phyloP scores from a whole-genome alignment of 495 filamentous ascomycete genomes.

The Clohesyomyces aquaticus region DNA sequence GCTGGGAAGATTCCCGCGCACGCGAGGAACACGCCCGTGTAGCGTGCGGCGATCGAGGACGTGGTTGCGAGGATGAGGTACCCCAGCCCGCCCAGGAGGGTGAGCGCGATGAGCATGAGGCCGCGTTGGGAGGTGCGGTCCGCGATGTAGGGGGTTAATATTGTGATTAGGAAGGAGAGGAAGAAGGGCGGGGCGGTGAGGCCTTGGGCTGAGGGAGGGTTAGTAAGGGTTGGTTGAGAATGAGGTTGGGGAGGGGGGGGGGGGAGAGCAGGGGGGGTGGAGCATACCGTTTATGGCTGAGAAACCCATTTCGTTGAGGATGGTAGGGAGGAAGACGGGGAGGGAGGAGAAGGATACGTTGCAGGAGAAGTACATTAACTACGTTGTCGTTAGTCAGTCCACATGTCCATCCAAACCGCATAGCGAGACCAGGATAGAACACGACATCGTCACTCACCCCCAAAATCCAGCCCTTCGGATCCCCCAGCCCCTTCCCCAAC shows the following conservation, averaged over 20 bases:
- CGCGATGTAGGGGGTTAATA: constrained; percentile 70
- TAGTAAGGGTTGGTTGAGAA: too few relatives aligned
- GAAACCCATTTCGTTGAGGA: constrained; percentile 79
- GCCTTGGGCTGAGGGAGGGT: too few relatives aligned
- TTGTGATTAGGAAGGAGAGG: constrained; percentile 69
- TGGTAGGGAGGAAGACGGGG: constrained; percentile 82
- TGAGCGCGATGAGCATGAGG: constrained; percentile 64
- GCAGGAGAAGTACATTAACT: constrained; percentile 65
- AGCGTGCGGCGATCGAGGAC: constrained; percentile 38
- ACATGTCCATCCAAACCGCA: too few relatives aligned
- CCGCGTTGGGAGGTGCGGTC: constrained; percentile 76
- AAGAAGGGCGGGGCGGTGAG: too few relatives aligned
- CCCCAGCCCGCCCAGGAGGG: constrained; percentile 67
- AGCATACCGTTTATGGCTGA: constrained; percentile 66
- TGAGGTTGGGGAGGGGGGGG: too few relatives aligned
- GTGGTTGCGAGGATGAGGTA: constrained; percentile 56
- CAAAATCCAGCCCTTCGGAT: constrained; percentile 66
- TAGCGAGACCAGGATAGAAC: too few relatives aligned
- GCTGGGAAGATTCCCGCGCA: constrained; percentile 45
- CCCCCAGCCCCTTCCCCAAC: constrained; percentile 58
- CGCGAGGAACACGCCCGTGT: constrained; percentile 45
- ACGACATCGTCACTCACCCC: too few relatives aligned
- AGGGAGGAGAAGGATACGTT: constrained; percentile 79
- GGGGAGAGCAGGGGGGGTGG: too few relatives aligned
- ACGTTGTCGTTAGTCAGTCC: constrained; percentile 3